Evolutionary conservation across 2,329 filamentous ascomycete species (phyloP), one percentile per base, ranked within the genome.

Genomic region (Scytalidium lignicola): DNA sequence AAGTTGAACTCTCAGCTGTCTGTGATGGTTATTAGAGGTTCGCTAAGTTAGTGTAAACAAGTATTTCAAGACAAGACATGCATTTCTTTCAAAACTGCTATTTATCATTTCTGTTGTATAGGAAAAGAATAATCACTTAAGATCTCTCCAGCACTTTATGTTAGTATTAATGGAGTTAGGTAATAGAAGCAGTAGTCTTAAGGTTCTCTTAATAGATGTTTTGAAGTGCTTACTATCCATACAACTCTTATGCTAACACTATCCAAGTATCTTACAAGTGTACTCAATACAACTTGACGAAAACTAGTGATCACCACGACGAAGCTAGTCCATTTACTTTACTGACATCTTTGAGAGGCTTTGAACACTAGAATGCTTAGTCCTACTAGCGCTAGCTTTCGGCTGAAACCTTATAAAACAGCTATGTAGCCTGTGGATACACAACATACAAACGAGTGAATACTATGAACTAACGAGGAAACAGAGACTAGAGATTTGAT

Each of bases 401-500:
- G 12, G 15, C 32, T n/a, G 32, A 17, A 37, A 7, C 32, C 15
- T 13, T 13, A 37, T 4, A 37, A 37, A 37, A 37, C n/a, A 37
- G 32, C 32, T 37, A 37, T 37, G 32, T 13, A n/a, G 6, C 6
- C 32, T 13, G 10, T 13, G n/a, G 15, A 37, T 17, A 37, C 32
- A 17, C 29, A n/a, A 44, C 44, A 52, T 26, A 50, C 47, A 49
- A 49, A 18, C 40, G 46, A 39, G 46, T 17, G 49, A 45, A 52
- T 40, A 41, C 50, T 44, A 43, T 39, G 50, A 52, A 46, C 50
- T 50, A 42, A 43, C 39, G 46, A 49, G 48, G 47, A 39, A 50
- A 50, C 50, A 41, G 47, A 51, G 52, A 51, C 45, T 50, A 41
- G 49, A 51, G 52, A 51, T 46, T 50, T 21, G 44, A 54, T 26